Evolutionary conservation across 305 asterid genomes (phyloP), one percentile per base, ranked within the genome.

Genomic region (Euphrasia arctica): DNA sequence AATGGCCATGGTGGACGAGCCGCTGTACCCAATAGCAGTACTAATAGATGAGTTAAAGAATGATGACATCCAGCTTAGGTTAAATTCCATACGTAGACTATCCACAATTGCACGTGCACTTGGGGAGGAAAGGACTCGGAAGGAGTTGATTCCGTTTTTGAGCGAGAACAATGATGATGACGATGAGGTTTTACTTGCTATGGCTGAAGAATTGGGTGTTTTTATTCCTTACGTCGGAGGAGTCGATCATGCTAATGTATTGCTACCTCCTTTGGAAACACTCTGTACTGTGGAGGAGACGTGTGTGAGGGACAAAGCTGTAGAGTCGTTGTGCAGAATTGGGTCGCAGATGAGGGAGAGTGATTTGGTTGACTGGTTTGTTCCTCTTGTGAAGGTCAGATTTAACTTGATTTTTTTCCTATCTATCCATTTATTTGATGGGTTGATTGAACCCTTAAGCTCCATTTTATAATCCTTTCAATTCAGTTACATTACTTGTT

Each of bases 221-320:
- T 90, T 90, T 75, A 83, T 90, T 66, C 95, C 97, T 14, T 90
- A 87, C 47, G 90, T 90, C 72, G 97, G 97, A 74, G 95, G 97
- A 9, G 91, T 83, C 69, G 95, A 87, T 64, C 82, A 90, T 77
- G 95, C 97, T 56, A 87, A 87, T 62, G 92, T 90, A 58, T 80
- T 90, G 79, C 90, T 90, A 31, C 95, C 90, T 29, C 97, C 97
- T 62, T 56, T 90, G 63, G 97, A 90, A 71, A 87, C 91, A n/a
- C 97, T 90, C 52, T 87, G 95, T 75, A 80, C 97, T 6, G 97
- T 90, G 27, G 97, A 90, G 78, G 97, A 90, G 83, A 90, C 97
- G 1, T 90, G 97, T 63, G 97, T 90, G 79, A 80, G 97, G 84
- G 97, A 90, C 70, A 90, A 90, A 78, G 91, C 97, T 13, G 95